Base-by-base conservation (phyloP, 257 asterid genomes). In the Plectranthus barbatus region DNA sequence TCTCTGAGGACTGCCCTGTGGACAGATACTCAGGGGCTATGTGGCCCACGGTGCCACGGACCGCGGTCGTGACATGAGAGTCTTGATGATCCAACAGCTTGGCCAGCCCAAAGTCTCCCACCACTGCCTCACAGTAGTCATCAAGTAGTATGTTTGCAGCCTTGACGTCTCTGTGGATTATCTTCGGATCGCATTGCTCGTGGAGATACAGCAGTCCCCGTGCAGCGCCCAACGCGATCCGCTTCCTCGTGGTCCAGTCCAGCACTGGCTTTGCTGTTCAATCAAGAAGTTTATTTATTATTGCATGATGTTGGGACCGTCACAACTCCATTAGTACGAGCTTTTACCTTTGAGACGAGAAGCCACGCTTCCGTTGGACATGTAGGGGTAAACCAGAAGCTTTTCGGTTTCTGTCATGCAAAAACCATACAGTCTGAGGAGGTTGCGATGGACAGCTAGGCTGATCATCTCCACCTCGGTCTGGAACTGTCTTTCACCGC, bases 101-200 rank as follows among this genome's bases (percentile, higher is more conserved):
- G 3, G 97, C 99, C 75, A 93, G 24, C 31, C 99, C 99, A 56
- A 93, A 93, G 71, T 93, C 99, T 59, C 99, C 99, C 39, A 93
- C 99, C 23, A 93, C 99, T 14, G 99, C 99, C 81, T 90, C 99
- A 37, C 90, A 93, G 14, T 79, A 82, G 45, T 90, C 99, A 48
- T 93, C 97, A 1, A 93, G 97, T 58, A 93, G 78, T 41, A 93
- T 81, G 67, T 93, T 93, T 31, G 99, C 99, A 3, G 99, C 99
- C 83, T 93, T 93, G 6, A 93, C 99, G 56, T 93, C 99, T 41
- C 99, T 76, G 62, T 93, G 99, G 40, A 93, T 93, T 15, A 93
- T 93, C 90, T 93, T 93, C 1, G 99, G 99, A 76, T 93, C 97
- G 67, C 99, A 93, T 62, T 93, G 99, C 76, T 93, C 99, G 48